phyloP scores from a whole-genome alignment of 371 early-diverging fungal genomes.

The Dichotomocladium elegans region DNA sequence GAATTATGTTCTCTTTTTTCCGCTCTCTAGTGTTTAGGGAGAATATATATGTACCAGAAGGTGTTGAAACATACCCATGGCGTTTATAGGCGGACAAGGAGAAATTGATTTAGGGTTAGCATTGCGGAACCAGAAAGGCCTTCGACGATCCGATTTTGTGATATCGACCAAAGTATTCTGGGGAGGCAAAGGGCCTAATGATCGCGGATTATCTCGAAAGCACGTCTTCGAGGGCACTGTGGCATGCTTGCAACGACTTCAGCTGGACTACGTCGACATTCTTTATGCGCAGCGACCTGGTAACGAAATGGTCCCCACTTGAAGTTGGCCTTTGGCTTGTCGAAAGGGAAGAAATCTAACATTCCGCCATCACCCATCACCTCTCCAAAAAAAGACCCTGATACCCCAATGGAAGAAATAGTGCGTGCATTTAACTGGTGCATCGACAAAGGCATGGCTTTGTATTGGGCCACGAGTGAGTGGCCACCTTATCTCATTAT shows the following conservation, averaged over 20 bases:
- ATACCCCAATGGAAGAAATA: slow-evolving; percentile 79
- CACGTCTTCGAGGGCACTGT: slow-evolving; percentile 83
- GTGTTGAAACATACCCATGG: background rate
- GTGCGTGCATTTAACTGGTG: slow-evolving; percentile 86
- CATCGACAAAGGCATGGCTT: slow-evolving; percentile 78
- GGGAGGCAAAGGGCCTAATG: slow-evolving; percentile 80
- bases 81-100: slow-evolving; percentile 56
- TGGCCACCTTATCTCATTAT: slow-evolving; percentile 80
- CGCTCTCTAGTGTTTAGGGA: too few species aligned
- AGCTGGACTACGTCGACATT: slow-evolving; percentile 79
- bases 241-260: slow-evolving; percentile 70
- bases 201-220: slow-evolving; percentile 79
- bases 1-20: too few species aligned
- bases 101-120: slow-evolving; percentile 80
- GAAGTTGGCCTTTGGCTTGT: background rate
- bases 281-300: slow-evolving; percentile 84
- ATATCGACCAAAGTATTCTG: slow-evolving; percentile 85
- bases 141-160: slow-evolving; percentile 72
- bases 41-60: too few species aligned
- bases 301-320: slow-evolving; percentile 12
- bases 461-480: slow-evolving; percentile 87
- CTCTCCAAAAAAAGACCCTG: slow-evolving; percentile 38
- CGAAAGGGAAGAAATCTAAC: background rate
- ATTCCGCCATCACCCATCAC: background rate
- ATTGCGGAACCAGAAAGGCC: slow-evolving; percentile 58